phyloP scores from a whole-genome alignment of 2,329 filamentous ascomycete genomes.

The Colletotrichum sublineola region DNA sequence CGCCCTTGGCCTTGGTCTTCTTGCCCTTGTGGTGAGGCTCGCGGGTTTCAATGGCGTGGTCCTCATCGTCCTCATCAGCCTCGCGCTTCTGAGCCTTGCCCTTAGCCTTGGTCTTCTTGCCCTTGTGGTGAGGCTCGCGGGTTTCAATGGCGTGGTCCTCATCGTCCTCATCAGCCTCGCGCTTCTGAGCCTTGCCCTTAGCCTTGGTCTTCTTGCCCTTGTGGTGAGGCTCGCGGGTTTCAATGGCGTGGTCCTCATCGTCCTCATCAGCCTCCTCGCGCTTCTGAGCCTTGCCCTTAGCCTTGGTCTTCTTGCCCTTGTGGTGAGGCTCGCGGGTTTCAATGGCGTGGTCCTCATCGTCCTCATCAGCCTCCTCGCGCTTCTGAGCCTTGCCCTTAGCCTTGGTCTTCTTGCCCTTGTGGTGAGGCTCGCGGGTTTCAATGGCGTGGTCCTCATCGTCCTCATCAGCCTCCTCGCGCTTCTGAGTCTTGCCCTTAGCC shows the following conservation, averaged over 20 bases:
- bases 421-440: no score
- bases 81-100: neutral
- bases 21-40: conserved; percentile 36
- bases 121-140: conserved; percentile 37
- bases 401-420: no score
- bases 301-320: no score
- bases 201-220: conserved; percentile 32
- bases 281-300: no score
- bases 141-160: conserved; percentile 40
- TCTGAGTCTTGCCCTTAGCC: neutral
- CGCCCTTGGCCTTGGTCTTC: conserved; percentile 33
- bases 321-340: no score
- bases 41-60: conserved; percentile 42
- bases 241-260: conserved; percentile 34
- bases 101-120: conserved; percentile 34
- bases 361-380: no score
- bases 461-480: no score
- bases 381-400: neutral
- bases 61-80: conserved; percentile 1
- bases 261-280: no score
- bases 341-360: no score
- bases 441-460: no score
- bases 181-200: no score
- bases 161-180: no score
- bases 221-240: conserved; percentile 41